These are phyloP conservation scores for Fusarium nematophilum DNA, from an alignment of 2,329 filamentous ascomycete species.

Conservation along the genomic window DNA sequence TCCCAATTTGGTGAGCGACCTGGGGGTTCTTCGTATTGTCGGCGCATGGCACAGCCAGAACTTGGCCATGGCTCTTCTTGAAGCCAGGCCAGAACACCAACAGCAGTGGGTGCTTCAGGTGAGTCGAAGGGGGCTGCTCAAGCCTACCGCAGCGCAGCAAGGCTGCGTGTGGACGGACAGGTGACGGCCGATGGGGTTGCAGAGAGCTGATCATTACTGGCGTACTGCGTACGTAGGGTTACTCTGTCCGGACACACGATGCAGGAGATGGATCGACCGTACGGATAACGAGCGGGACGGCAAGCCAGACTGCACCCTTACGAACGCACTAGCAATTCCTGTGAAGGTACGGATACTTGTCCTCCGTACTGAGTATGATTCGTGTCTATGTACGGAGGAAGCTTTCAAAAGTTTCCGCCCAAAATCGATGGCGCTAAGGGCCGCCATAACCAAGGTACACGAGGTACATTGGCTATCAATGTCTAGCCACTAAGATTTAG, in stretches of 20 bases:
- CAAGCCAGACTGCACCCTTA: neutral
- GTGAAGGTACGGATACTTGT: neutral
- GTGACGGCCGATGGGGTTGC: neutral
- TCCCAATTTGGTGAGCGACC: constrained; percentile 38
- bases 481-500: too few species aligned
- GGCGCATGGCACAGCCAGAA: constrained; percentile 15
- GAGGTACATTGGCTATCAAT: too few species aligned
- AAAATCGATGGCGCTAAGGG: too few species aligned
- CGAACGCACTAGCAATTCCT: neutral
- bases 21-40: constrained; percentile 26
- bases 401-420: too few species aligned
- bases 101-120: constrained; percentile 41
- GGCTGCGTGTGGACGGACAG: neutral
- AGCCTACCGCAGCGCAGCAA: neutral
- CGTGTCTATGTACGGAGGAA: too few species aligned
- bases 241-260: too few species aligned
- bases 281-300: neutral
- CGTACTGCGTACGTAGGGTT: too few species aligned
- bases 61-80: constrained; percentile 20
- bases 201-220: constrained; percentile 10
- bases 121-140: constrained; percentile 13
- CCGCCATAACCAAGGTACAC: too few species aligned
- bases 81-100: constrained; percentile 20
- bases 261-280: too few species aligned
- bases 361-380: too few species aligned